phyloP scores from a whole-genome alignment of 169 alveolate genomes.

The Blepharisma undulans region DNA sequence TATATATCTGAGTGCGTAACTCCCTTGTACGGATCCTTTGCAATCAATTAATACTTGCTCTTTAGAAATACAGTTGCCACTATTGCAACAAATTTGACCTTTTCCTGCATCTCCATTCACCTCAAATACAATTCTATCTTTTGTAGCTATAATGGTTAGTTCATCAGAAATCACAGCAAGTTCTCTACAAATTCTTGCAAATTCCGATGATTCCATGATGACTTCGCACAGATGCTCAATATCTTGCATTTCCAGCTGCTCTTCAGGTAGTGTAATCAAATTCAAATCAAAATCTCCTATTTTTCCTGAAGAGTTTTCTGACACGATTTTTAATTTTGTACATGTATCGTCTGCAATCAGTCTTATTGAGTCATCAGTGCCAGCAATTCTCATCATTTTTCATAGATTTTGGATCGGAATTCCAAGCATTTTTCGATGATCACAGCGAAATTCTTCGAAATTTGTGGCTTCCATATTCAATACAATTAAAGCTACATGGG shows the following conservation, averaged over 20 bases:
- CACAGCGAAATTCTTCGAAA: background rate
- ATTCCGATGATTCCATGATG: background rate
- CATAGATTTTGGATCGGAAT: background rate
- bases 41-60: background rate
- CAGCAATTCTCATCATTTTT: background rate
- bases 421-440: background rate
- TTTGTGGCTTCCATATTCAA: background rate
- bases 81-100: background rate
- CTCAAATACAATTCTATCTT: background rate
- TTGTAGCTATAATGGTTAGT: background rate
- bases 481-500: background rate
- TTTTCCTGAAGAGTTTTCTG: background rate
- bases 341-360: background rate
- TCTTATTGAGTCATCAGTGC: background rate
- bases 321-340: background rate
- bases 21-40: background rate
- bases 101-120: background rate
- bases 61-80: background rate
- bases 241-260: background rate
- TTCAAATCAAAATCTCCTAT: background rate
- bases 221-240: background rate
- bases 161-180: background rate
- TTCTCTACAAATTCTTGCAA: background rate
- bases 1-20: background rate
- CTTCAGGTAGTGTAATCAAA: background rate